Conservation (phyloP, 441 rosid genomes). For the Breynia disticha region DNA sequence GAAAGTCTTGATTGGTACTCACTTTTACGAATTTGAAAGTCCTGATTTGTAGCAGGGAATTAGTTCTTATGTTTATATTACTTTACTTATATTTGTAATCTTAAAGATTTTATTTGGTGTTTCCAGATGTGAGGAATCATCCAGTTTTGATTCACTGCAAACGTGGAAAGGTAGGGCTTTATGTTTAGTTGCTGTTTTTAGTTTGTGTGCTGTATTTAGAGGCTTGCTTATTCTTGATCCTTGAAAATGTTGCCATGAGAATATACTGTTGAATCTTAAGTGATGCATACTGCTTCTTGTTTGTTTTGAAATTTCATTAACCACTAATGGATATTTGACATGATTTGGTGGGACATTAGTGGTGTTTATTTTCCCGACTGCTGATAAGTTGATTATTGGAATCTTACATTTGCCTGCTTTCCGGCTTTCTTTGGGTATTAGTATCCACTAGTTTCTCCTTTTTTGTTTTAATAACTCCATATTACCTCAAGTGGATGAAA, state of each 20-base stretch:
- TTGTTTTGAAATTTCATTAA: not conserved
- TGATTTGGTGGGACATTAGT: not conserved
- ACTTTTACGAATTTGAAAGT: conserved; percentile 35
- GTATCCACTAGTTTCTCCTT: too few relatives aligned
- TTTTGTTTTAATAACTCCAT: too few relatives aligned
- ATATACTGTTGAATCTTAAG: too few relatives aligned
- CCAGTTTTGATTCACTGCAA: conserved; percentile 90
- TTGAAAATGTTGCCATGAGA: not conserved
- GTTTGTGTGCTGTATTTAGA: too few relatives aligned
- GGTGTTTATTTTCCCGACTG: not conserved
- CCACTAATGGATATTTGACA: not conserved
- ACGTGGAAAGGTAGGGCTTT: conserved; percentile 62
- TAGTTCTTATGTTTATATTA: not conserved
- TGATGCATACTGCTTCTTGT: too few relatives aligned
- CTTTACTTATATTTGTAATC: conserved; percentile 1
- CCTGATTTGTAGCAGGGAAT: conserved; percentile 44
- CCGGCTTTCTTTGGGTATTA: too few relatives aligned
- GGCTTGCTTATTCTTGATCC: not conserved
- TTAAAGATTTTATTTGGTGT: conserved; percentile 6
- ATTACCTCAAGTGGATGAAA: too few relatives aligned
- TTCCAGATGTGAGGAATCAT: conserved; percentile 86
- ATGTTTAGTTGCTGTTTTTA: not conserved
- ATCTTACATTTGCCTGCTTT: not conserved
- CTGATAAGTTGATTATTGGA: not conserved
- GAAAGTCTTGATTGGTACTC: conserved; percentile 63